Evolutionary conservation across 805 yeast species (phyloP), one percentile per base, ranked within the genome.

Genomic region (Diddensiella santjacobensis): DNA sequence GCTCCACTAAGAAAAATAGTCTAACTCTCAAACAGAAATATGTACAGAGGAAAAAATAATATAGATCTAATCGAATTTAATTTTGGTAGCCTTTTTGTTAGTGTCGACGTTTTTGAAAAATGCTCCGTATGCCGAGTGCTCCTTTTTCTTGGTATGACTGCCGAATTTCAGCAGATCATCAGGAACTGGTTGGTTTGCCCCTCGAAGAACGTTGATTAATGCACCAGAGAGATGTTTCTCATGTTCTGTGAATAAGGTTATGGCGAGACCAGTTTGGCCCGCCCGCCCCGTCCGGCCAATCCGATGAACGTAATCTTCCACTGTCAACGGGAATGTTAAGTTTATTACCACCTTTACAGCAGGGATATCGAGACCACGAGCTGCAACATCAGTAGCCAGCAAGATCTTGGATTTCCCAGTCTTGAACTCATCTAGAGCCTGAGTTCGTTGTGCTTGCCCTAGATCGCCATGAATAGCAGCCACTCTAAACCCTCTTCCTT

Each of bases 241-340:
- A 62, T 89, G 93, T 56, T 90, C 97, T 4, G 99, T 93, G 73
- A 93, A 93, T 40, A 93, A 74, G 1, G 99, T 91, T 65, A 90
- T 95, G 13, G 99, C 96, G 54, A 81, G 80, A 63, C 99, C 99
- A 1, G 89, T 76, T 68, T 84, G 87, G 36, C 98, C 98, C 13
- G 98, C 99, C 71, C 98, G 83, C 53, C 97, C 98, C 5, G 98
- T 91, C 75, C 98, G 85, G 53, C 98, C 98, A 58, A 91, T 91
- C 71, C 98, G 80, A 67, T 91, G 98, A 31, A 91, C 97, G 63
- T 91, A 91, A 70, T 91, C 97, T 69, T 91, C 98, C 8, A 87
- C 93, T 0, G 97, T 90, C 60, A 90, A 77, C 41, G 99, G 99
- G 81, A 91, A 91, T 4, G 97, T 90, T 66, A 91, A 75, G 67